Evolutionary conservation across 179 eudicot genomes (phyloP).

Genomic region (Vitellaria paradoxa): DNA sequence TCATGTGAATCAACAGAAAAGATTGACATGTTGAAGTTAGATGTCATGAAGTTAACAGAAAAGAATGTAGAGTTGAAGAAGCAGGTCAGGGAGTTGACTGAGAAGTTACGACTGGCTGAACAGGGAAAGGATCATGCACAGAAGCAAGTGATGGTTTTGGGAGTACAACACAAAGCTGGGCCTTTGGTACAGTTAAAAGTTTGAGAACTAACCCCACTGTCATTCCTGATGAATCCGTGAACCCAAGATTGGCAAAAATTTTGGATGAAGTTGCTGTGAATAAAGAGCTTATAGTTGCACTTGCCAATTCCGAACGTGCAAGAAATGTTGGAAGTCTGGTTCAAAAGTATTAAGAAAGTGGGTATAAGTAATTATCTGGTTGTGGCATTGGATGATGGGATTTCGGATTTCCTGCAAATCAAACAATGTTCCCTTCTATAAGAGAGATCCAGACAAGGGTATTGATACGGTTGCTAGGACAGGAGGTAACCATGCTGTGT

Average conservation of each 20-base stretch:
- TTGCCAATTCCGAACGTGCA: slow-evolving; percentile 81
- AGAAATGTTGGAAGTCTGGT: slow-evolving; percentile 72
- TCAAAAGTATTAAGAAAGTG: slow-evolving; percentile 64
- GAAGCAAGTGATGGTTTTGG: slow-evolving; percentile 54
- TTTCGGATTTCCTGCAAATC: slow-evolving; percentile 58
- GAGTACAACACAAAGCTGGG: slow-evolving; percentile 74
- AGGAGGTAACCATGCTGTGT: slow-evolving; percentile 84
- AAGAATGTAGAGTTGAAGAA: slow-evolving; percentile 66
- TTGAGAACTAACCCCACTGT: slow-evolving; percentile 84
- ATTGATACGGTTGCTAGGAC: slow-evolving; percentile 60
- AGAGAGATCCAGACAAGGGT: slow-evolving; percentile 73
- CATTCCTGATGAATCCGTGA: slow-evolving; percentile 72
- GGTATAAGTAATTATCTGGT: slow-evolving; percentile 80
- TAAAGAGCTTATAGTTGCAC: slow-evolving; percentile 79
- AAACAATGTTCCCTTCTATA: slow-evolving; percentile 62
- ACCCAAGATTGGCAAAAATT: slow-evolving; percentile 80
- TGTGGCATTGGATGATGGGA: slow-evolving; percentile 80
- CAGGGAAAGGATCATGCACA: slow-evolving; percentile 61
- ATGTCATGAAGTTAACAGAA: slow-evolving; percentile 44
- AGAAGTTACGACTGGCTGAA: slow-evolving; percentile 58
- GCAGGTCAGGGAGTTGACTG: slow-evolving; percentile 61
- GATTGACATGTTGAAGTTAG: slow-evolving; percentile 57
- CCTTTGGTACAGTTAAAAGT: slow-evolving; percentile 85
- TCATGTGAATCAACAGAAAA: slow-evolving; percentile 62
- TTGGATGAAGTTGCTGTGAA: slow-evolving; percentile 57